Base-by-base conservation (phyloP, 495 filamentous ascomycete genomes). In the Aspergillus ellipticus region DNA sequence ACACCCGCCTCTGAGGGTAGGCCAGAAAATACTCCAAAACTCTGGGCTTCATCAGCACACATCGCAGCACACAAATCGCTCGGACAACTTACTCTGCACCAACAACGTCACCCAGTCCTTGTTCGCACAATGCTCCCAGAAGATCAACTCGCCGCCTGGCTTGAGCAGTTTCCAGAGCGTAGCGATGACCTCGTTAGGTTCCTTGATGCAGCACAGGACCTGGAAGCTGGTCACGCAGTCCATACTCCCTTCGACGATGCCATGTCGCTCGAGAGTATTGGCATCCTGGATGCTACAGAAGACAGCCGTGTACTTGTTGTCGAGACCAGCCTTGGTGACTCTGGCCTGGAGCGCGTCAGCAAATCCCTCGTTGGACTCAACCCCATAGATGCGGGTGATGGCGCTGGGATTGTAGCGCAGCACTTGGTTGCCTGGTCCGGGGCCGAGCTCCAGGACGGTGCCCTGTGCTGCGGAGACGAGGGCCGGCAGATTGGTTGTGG, bases 371-470 rank as follows among this genome's bases (percentile, higher is more conserved):
- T 77, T 78, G 2, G 77, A 76, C 20, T 81, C 79, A 35, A 81
- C 56, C 22, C 66, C 78, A 47, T 75, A 80, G 9, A 81, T 61
- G 3, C 49, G 52, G 0, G 57, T 55, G n/a, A 81, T 61, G 7
- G 60, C 59, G 15, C 57, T 60, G 10, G 54, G 17, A 58, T 75
- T 66, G 28, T 64, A 77, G 26, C 72, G 75, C 4, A 67, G 65
- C 2, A 81, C 61, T 22, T 80, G 79, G 35, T 74, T 74, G 0
- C 79, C 79, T 41, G 67, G 58, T 6, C 77, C 79, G 2, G 78
- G 73, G 29, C 79, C 79, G 6, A 81, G 66, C 55, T 82, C 79
- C 41, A 82, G 67, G 29, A 81, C 58, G 8, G 63, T 58, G 51
- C 79, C 77, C 5, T 39, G 17, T 17, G 74, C 74, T 45, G 61